phyloP scores from a whole-genome alignment of 345 rosid genomes.

The Combretum micranthum region DNA sequence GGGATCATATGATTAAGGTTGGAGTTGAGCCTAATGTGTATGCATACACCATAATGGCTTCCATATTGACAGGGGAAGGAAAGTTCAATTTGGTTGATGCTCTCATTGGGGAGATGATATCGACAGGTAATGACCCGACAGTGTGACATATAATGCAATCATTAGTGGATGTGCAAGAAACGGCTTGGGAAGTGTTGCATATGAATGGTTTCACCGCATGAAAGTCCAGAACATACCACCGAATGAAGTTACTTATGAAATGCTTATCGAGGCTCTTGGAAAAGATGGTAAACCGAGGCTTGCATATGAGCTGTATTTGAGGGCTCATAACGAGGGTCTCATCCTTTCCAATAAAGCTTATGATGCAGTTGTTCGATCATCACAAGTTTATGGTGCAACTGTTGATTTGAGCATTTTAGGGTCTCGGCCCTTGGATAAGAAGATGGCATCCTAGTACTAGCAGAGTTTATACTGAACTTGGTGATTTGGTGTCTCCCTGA shows the following conservation, averaged over 20 bases:
- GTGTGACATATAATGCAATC: constrained; percentile 86
- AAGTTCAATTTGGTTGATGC: constrained; percentile 60
- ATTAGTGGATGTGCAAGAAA: constrained; percentile 62
- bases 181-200: constrained; percentile 57
- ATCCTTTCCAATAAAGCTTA: constrained; percentile 53
- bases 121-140: constrained; percentile 56
- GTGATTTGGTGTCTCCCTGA: constrained; percentile 26
- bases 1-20: constrained; percentile 90
- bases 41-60: constrained; percentile 83
- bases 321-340: constrained; percentile 55
- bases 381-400: constrained; percentile 46
- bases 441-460: constrained; percentile 25
- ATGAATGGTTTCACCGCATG: constrained; percentile 91
- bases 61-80: constrained; percentile 57
- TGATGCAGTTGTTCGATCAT: constrained; percentile 49
- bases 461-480: constrained; percentile 22
- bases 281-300: constrained; percentile 77
- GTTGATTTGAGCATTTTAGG: constrained; percentile 58
- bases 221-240: constrained; percentile 48
- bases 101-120: constrained; percentile 57
- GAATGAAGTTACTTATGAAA: constrained; percentile 65
- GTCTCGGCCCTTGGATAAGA: constrained; percentile 48
- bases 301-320: constrained; percentile 58
- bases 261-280: constrained; percentile 71
- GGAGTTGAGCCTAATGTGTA: constrained; percentile 63